Evolutionary conservation across 2,329 filamentous ascomycete species (phyloP).

Genomic region (Dichotomopilus funicola): DNA sequence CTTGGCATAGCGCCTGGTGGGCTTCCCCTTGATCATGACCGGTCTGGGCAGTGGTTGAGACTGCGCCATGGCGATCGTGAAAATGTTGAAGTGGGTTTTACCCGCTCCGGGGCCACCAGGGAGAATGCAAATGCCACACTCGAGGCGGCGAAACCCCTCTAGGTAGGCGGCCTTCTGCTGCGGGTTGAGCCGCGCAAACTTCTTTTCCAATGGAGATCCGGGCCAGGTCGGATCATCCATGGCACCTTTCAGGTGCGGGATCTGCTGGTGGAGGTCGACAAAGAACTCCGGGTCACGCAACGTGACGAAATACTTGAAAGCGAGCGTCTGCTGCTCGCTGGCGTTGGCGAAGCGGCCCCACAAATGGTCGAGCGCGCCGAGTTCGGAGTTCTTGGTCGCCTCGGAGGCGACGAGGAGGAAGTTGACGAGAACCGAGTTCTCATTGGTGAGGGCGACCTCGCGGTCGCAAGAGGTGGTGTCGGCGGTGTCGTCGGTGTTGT

Average conservation of each 20-base stretch:
- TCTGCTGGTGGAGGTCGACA: slow-evolving; percentile 1
- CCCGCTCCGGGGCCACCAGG: slow-evolving; percentile 14
- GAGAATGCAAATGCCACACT: slow-evolving; percentile 11
- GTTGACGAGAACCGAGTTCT: slow-evolving; percentile 5
- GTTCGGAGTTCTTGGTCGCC: slow-evolving; percentile 11
- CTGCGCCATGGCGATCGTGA: slow-evolving; percentile 10
- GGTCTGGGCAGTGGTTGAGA: not conserved
- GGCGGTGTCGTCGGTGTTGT: not conserved
- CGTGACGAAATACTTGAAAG: slow-evolving; percentile 10
- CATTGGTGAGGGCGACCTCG: not conserved
- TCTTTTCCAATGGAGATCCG: slow-evolving; percentile 1
- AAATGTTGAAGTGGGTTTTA: slow-evolving; percentile 13
- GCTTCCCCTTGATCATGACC: not conserved
- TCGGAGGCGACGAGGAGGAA: slow-evolving; percentile 11
- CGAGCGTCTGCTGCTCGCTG: slow-evolving; percentile 3
- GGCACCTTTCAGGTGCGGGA: slow-evolving; percentile 6
- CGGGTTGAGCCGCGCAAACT: slow-evolving; percentile 1
- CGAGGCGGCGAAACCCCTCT: slow-evolving; percentile 3
- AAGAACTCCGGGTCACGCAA: slow-evolving; percentile 5
- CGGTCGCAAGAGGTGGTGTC: not conserved
- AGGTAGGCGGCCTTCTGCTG: slow-evolving; percentile 11
- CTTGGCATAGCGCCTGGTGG: slow-evolving; percentile 3
- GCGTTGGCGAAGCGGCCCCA: slow-evolving; percentile 4
- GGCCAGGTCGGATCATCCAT: not conserved
- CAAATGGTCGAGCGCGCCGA: not conserved